Evolutionary conservation across 192 early-diverging fungal species (phyloP).

Genomic region (Coemansia sp.): DNA sequence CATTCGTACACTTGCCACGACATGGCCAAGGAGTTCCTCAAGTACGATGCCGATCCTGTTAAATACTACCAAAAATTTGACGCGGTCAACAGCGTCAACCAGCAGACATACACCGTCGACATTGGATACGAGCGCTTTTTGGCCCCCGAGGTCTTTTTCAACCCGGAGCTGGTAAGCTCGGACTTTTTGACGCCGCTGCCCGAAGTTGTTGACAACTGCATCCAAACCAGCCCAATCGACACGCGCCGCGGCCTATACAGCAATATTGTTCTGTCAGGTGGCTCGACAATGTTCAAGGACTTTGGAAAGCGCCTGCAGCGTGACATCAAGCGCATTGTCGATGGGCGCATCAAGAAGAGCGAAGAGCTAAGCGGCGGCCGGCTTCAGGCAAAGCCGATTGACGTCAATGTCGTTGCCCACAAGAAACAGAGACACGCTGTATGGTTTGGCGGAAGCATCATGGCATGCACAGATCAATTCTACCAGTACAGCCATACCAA

Average conservation of each 20-base stretch:
- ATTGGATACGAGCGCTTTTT: slow-evolving; percentile 98
- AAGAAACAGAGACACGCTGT: slow-evolving; percentile 99
- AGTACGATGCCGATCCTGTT: slow-evolving; percentile 85
- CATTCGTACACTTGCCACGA: slow-evolving; percentile 96
- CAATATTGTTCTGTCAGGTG: slow-evolving; percentile 99
- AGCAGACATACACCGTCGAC: slow-evolving; percentile 87
- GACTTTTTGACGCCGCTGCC: slow-evolving; percentile 96
- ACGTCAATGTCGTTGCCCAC: slow-evolving; percentile 97
- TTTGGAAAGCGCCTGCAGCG: slow-evolving; percentile 92
- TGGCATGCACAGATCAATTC: slow-evolving; percentile 89
- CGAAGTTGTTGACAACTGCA: slow-evolving; percentile 93
- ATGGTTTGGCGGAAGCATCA: slow-evolving; percentile 96
- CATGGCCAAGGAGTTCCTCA: slow-evolving; percentile 96
- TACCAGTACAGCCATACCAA: slow-evolving; percentile 93
- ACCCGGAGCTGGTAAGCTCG: slow-evolving; percentile 95
- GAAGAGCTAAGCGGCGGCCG: slow-evolving; percentile 74
- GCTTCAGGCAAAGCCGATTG: slow-evolving; percentile 78
- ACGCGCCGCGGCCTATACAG: slow-evolving; percentile 95
- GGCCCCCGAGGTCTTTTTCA: slow-evolving; percentile 99
- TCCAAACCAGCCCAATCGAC: slow-evolving; percentile 97
- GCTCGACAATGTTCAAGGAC: slow-evolving; percentile 99
- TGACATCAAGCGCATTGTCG: slow-evolving; percentile 88
- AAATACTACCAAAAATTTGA: slow-evolving; percentile 90
- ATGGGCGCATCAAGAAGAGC: slow-evolving; percentile 68
- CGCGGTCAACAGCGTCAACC: slow-evolving; percentile 80